Conservation (phyloP, 2,329 filamentous ascomycete genomes). For the Ophioceras dolichostomum region DNA sequence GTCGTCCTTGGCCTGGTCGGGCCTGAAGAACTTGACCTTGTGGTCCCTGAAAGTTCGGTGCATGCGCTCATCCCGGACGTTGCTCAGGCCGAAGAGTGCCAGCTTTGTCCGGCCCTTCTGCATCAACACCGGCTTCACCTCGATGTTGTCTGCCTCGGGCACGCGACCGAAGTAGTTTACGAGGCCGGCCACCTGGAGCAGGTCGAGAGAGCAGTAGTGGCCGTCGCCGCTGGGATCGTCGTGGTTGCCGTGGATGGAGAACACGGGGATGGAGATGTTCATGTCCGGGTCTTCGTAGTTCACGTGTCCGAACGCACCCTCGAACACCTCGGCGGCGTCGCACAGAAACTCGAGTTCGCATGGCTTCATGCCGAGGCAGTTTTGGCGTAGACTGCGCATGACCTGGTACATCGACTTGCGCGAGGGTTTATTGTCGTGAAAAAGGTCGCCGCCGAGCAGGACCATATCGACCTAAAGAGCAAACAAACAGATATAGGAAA, state of each 20-base stretch:
- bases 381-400: conserved; percentile 85
- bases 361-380: conserved; percentile 89
- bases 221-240: conserved; percentile 97
- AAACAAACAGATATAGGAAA: not conserved
- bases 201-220: conserved; percentile 78
- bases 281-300: conserved; percentile 98
- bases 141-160: conserved; percentile 85
- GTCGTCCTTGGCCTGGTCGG: conserved; percentile 65
- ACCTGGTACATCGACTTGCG: conserved; percentile 95
- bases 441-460: conserved; percentile 83
- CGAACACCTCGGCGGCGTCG: conserved; percentile 84
- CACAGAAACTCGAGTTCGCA: conserved; percentile 92
- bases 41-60: conserved; percentile 88
- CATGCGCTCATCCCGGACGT: conserved; percentile 88
- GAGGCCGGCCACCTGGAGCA: conserved; percentile 81
- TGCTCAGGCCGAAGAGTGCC: conserved; percentile 87
- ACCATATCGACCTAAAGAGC: conserved; percentile 81
- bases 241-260: conserved; percentile 97
- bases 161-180: conserved; percentile 94
- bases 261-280: conserved; percentile 93
- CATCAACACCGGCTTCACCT: conserved; percentile 79
- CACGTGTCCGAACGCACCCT: conserved; percentile 80
- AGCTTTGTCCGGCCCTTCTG: conserved; percentile 92
- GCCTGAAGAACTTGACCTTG: conserved; percentile 87
- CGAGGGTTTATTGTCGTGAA: conserved; percentile 96